Evolutionary conservation across 208 protist genomes (phyloP).

Genomic region (Acanthamoeba polyphaga): DNA sequence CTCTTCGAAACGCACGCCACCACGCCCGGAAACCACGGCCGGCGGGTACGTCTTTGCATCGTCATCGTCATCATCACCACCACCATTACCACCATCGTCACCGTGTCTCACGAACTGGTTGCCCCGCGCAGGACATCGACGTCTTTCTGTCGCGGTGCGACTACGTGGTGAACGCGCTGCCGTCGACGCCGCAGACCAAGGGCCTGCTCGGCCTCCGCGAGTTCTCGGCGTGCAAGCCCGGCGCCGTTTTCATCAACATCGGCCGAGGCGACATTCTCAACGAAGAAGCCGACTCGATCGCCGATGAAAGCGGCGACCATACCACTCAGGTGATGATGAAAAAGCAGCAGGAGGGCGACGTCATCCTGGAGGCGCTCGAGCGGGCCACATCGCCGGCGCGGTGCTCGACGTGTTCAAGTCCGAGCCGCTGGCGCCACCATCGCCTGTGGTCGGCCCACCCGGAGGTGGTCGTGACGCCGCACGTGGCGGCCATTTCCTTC

Average conservation of each 20-base stretch:
- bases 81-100: neutral
- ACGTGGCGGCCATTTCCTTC: constrained; percentile 32
- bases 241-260: constrained; percentile 67
- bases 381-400: constrained; percentile 20
- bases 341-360: neutral
- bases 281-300: neutral
- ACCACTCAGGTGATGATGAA: neutral
- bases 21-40: neutral
- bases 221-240: constrained; percentile 43
- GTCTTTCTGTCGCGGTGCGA: constrained; percentile 38
- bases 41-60: neutral
- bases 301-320: neutral
- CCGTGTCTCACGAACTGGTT: neutral
- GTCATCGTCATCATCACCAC: neutral
- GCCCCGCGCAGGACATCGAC: neutral
- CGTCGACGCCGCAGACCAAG: constrained; percentile 40
- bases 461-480: neutral
- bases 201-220: constrained; percentile 12
- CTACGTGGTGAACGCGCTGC: constrained; percentile 65
- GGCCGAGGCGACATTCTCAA: constrained; percentile 42
- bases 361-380: constrained; percentile 52
- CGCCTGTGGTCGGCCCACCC: constrained; percentile 22
- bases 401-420: constrained; percentile 36
- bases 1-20: constrained; percentile 6
- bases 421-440: neutral